These are phyloP conservation scores for Monosporascus sp. DNA, from an alignment of 2,329 filamentous ascomycete genomes.

Conservation along the genomic window DNA sequence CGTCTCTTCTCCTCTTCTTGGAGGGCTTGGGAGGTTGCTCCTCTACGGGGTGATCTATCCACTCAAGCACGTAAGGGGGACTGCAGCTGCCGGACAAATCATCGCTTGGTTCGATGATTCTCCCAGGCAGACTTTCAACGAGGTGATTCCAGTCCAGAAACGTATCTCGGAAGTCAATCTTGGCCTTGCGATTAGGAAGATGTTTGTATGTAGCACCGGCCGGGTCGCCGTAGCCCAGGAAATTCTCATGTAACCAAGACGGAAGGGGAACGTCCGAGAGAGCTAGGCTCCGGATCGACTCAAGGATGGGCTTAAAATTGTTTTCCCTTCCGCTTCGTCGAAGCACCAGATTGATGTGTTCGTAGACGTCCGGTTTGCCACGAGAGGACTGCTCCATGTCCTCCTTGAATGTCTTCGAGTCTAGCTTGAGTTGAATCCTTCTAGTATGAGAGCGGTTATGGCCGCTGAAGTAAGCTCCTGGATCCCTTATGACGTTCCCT, in stretches of 20 bases:
- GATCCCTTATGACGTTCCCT: constrained; percentile 66
- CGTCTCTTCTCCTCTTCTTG: constrained; percentile 84
- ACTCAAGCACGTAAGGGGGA: constrained; percentile 83
- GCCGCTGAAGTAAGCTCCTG: constrained; percentile 57
- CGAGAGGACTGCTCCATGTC: constrained; percentile 64
- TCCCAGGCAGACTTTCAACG: constrained; percentile 82
- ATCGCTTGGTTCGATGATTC: constrained; percentile 73
- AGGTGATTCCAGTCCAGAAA: constrained; percentile 96
- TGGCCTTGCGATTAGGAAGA: constrained; percentile 70
- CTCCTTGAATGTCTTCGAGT: constrained; percentile 69
- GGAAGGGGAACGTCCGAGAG: constrained; percentile 82
- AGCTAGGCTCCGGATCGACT: constrained; percentile 83
- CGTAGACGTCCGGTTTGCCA: constrained; percentile 76
- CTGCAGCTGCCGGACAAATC: constrained; percentile 69
- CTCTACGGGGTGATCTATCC: constrained; percentile 49
- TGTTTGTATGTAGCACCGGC: constrained; percentile 81
- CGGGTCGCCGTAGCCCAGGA: constrained; percentile 94
- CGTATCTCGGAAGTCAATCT: constrained; percentile 86
- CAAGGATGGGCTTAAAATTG: constrained; percentile 91
- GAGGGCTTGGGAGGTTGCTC: constrained; percentile 54
- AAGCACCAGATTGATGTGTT: constrained; percentile 78
- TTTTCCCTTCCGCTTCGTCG: constrained; percentile 85
- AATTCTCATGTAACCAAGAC: constrained; percentile 92
- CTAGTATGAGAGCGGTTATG: constrained; percentile 57
- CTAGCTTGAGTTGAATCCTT: constrained; percentile 75